Evolutionary conservation across 192 early-diverging fungal genomes (phyloP).

Genomic region (Coemansia sp.): DNA sequence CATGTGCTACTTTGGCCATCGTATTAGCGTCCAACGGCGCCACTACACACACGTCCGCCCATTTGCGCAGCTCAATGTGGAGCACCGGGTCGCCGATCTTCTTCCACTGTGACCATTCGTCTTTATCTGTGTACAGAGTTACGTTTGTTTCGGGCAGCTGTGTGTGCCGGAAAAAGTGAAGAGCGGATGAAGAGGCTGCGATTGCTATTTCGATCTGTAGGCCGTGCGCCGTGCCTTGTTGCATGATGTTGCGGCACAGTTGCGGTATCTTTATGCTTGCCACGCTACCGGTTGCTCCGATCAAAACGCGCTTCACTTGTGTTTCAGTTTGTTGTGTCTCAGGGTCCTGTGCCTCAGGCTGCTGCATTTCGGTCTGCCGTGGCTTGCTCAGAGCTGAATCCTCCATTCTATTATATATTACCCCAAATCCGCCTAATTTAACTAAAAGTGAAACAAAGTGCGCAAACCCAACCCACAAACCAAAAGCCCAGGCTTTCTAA

Average conservation of each 20-base stretch:
- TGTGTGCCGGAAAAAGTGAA: constrained; percentile 78
- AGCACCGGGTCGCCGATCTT: constrained; percentile 87
- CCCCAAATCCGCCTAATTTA: no score
- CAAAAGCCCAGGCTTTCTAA: no score
- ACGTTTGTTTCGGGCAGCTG: constrained; percentile 51
- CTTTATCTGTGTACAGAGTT: constrained; percentile 72
- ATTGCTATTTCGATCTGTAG: constrained; percentile 72
- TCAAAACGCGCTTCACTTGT: constrained; percentile 58
- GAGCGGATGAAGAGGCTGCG: constrained; percentile 74
- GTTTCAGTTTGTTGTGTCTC: background rate
- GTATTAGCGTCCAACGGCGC: constrained; percentile 95
- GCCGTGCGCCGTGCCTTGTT: constrained; percentile 12
- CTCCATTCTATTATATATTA: background rate
- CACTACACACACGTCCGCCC: constrained; percentile 89
- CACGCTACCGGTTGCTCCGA: constrained; percentile 88
- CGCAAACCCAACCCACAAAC: no score
- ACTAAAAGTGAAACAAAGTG: no score
- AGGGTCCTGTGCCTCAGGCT: background rate
- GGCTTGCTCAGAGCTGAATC: background rate
- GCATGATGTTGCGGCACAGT: constrained; percentile 50
- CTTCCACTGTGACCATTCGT: constrained; percentile 90
- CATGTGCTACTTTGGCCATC: constrained; percentile 84
- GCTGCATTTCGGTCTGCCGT: background rate
- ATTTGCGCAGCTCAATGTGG: constrained; percentile 91
- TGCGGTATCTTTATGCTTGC: constrained; percentile 86